Evolutionary conservation across 2,329 filamentous ascomycete genomes (phyloP).

Genomic region (Ophiocordyceps unilateralis): DNA sequence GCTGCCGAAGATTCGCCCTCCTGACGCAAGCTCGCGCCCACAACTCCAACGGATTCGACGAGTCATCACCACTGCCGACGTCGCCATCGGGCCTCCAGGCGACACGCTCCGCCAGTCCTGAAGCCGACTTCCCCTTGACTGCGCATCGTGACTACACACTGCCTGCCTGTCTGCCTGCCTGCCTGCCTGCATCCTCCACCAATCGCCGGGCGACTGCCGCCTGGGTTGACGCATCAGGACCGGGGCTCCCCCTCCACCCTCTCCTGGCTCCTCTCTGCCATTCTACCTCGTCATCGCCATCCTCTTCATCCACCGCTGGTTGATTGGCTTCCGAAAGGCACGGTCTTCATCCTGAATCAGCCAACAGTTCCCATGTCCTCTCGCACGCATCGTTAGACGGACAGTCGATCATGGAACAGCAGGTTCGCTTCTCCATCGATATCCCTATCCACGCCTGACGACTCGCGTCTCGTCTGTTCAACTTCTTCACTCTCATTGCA

Average conservation of each 20-base stretch:
- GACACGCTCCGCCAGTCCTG: too few relatives aligned
- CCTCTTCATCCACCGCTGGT: too few relatives aligned
- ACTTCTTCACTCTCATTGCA: not conserved
- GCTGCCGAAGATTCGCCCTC: too few relatives aligned
- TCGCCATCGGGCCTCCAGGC: too few relatives aligned
- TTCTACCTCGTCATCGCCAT: not conserved
- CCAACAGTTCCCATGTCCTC: not conserved
- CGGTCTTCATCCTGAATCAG: too few relatives aligned
- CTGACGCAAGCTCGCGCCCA: too few relatives aligned
- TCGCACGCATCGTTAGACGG: not conserved
- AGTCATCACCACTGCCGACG: too few relatives aligned
- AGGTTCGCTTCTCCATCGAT: slow-evolving; percentile 1
- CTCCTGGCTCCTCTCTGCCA: not conserved
- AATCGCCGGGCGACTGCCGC: not conserved
- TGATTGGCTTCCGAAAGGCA: too few relatives aligned
- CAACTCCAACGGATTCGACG: too few relatives aligned
- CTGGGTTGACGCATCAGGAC: not conserved
- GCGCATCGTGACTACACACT: not conserved
- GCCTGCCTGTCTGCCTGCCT: not conserved
- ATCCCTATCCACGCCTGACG: slow-evolving; percentile 1
- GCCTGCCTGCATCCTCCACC: not conserved
- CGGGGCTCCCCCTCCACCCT: not conserved
- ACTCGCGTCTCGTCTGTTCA: not conserved
- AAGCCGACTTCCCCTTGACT: too few relatives aligned
- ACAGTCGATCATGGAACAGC: slow-evolving; percentile 2